phyloP scores from a whole-genome alignment of 176 grass and related monocot genomes.

The Microstegium vimineum region DNA sequence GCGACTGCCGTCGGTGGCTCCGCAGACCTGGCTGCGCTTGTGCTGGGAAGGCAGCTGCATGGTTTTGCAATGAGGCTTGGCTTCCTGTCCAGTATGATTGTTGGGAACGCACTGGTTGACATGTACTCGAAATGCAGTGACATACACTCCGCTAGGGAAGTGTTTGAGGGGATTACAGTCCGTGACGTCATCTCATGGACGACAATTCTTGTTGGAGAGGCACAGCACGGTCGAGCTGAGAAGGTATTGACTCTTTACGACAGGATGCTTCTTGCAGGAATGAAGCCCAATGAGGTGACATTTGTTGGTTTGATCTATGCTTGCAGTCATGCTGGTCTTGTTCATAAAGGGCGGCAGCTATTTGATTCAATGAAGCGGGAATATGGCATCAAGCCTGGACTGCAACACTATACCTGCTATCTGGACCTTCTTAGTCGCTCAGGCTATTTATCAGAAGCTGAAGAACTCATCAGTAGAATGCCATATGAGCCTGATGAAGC shows the following conservation, averaged over 20 bases:
- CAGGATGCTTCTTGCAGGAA: slow-evolving; percentile 55
- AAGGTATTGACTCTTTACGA: slow-evolving; percentile 54
- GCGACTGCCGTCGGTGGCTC: slow-evolving; percentile 37
- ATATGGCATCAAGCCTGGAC: slow-evolving; percentile 60
- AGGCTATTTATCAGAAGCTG: slow-evolving; percentile 70
- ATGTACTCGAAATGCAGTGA: slow-evolving; percentile 97
- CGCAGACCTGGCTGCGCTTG: slow-evolving; percentile 51
- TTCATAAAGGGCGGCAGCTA: slow-evolving; percentile 68
- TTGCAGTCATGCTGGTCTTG: slow-evolving; percentile 85
- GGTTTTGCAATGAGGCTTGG: slow-evolving; percentile 46
- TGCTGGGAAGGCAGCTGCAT: slow-evolving; percentile 66
- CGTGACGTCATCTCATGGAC: slow-evolving; percentile 78
- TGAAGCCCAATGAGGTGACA: slow-evolving; percentile 83
- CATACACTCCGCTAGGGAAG: slow-evolving; percentile 70
- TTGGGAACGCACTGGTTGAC: slow-evolving; percentile 73
- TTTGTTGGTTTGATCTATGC: slow-evolving; percentile 87
- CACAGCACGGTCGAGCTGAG: slow-evolving; percentile 61
- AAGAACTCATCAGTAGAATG: slow-evolving; percentile 64
- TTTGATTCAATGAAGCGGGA: slow-evolving; percentile 71
- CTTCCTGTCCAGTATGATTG: slow-evolving; percentile 49
- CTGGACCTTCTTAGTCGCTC: slow-evolving; percentile 88
- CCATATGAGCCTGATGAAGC: slow-evolving; percentile 71
- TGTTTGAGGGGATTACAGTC: slow-evolving; percentile 50
- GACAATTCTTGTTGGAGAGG: slow-evolving; percentile 84
- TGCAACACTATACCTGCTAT: slow-evolving; percentile 88